Percentiles rank a stretch among this genome's conserved stretches.
Conservation (phyloP, 2,329 filamentous ascomycete genomes). For the Colletotrichum sp. region DNA sequence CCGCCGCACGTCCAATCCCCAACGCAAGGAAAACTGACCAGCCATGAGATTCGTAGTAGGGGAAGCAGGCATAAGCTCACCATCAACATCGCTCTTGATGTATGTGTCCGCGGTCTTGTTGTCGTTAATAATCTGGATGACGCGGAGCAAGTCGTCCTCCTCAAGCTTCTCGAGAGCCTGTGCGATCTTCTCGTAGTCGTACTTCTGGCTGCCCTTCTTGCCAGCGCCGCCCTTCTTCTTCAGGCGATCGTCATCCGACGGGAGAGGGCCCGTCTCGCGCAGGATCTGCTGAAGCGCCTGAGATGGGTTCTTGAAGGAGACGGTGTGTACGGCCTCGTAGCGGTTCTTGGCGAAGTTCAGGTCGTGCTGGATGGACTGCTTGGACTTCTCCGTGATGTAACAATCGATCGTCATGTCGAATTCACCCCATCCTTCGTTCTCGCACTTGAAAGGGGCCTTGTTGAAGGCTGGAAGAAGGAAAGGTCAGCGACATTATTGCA, state of each 20-base stretch:
- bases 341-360: constrained; percentile 84
- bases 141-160: constrained; percentile 92
- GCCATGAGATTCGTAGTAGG: constrained; percentile 14
- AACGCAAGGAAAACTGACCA: constrained; percentile 21
- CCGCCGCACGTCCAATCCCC: neutral
- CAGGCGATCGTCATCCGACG: constrained; percentile 69
- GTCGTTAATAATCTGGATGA: constrained; percentile 98
- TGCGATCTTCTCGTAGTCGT: constrained; percentile 95
- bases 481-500: constrained; percentile 18
- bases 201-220: constrained; percentile 78
- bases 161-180: constrained; percentile 87
- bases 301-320: constrained; percentile 93
- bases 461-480: constrained; percentile 66
- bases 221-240: constrained; percentile 69
- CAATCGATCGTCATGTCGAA: constrained; percentile 93
- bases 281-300: constrained; percentile 81
- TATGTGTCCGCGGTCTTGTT: constrained; percentile 94
- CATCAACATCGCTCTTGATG: constrained; percentile 95
- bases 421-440: constrained; percentile 97
- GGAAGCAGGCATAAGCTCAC: constrained; percentile 57
- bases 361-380: constrained; percentile 82
- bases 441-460: constrained; percentile 85
- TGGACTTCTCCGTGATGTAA: constrained; percentile 84
- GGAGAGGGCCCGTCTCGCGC: constrained; percentile 85
- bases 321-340: constrained; percentile 82